phyloP scores from a whole-genome alignment of 208 protist species.

The Trichomonas tenax region DNA sequence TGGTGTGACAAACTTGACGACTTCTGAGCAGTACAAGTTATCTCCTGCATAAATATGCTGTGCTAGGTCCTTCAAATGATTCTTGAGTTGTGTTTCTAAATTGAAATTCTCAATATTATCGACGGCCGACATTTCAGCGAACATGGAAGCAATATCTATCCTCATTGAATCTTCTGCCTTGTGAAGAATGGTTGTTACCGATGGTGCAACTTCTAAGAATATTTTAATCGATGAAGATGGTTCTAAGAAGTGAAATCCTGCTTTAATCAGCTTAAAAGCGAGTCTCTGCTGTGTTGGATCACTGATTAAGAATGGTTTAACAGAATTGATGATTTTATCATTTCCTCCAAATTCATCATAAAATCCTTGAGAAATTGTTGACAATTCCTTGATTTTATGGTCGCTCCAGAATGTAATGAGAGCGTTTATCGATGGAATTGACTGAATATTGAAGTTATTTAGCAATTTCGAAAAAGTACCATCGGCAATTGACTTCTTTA shows the following conservation, averaged over 20 bases:
- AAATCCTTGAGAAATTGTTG: neutral
- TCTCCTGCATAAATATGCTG: neutral
- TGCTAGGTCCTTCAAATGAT: neutral
- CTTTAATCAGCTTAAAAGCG: neutral
- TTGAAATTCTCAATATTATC: neutral
- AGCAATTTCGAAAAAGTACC: neutral
- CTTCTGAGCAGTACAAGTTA: neutral
- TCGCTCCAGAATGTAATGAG: neutral
- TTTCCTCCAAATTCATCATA: neutral
- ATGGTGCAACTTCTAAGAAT: neutral
- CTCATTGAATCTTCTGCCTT: neutral
- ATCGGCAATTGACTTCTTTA: neutral
- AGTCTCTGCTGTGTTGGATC: neutral
- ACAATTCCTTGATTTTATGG: neutral
- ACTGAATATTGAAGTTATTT: neutral
- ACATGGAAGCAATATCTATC: neutral
- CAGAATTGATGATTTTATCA: neutral
- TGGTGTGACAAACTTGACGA: neutral
- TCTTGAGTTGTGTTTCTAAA: neutral
- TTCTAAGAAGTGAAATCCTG: neutral
- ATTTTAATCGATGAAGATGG: neutral
- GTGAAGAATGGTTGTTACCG: neutral
- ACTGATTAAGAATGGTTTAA: neutral
- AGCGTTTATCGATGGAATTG: neutral
- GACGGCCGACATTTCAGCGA: neutral